Percentiles rank a stretch among this genome's conserved stretches.
phyloP scores from a whole-genome alignment of 371 early-diverging fungal genomes.

The Mycotypha africana region DNA sequence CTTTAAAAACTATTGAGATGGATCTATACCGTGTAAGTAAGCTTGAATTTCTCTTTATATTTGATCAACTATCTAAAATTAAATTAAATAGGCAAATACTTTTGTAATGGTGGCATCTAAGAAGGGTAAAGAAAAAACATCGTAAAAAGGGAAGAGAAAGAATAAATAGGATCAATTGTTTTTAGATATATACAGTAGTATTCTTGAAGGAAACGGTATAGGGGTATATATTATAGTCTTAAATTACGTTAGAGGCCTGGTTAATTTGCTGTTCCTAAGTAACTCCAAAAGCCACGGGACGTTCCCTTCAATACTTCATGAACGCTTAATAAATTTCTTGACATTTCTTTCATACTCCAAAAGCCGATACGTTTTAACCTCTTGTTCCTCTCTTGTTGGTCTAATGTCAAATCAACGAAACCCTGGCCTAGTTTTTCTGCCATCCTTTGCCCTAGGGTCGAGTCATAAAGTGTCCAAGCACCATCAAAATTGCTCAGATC shows the following conservation, averaged over 20 bases:
- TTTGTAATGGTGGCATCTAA: too few species aligned
- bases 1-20: constrained; percentile 41
- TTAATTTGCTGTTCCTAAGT: constrained; percentile 51
- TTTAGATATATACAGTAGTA: too few species aligned
- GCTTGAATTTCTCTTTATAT: too few species aligned
- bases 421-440: constrained; percentile 81
- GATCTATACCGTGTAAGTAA: constrained; percentile 39
- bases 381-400: constrained; percentile 80
- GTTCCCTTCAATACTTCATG: constrained; percentile 82
- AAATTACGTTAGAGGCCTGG: too few species aligned
- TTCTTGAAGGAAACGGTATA: too few species aligned
- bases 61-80: too few species aligned
- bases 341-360: constrained; percentile 80
- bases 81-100: too few species aligned
- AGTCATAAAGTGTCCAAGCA: constrained; percentile 86
- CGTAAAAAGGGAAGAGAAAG: too few species aligned
- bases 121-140: too few species aligned
- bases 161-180: too few species aligned
- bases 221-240: too few species aligned
- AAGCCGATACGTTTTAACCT: constrained; percentile 84
- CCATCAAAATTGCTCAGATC: constrained; percentile 89
- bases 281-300: constrained; percentile 71
- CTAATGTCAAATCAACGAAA: constrained; percentile 68
- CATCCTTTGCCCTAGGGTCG: constrained; percentile 72
- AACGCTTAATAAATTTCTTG: constrained; percentile 63